These are phyloP conservation scores for Athelia psychrophila DNA, from an alignment of 1,284 basidiomycete genomes.

Conservation along the genomic window DNA sequence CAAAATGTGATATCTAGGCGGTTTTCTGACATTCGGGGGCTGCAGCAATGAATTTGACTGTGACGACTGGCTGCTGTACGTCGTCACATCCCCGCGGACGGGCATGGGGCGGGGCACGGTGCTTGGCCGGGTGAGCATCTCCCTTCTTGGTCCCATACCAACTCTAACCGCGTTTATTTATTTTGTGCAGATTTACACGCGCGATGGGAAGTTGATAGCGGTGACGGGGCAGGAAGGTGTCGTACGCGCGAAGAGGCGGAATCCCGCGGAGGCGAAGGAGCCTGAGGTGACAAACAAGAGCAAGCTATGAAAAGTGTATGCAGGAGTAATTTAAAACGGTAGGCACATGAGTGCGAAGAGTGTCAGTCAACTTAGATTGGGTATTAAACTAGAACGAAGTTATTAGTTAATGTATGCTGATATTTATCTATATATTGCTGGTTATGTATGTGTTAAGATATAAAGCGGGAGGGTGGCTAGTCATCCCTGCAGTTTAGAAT, in stretches of 20 bases:
- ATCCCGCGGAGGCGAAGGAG: constrained; percentile 22
- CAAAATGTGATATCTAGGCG: background rate
- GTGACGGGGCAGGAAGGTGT: constrained; percentile 85
- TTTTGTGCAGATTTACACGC: constrained; percentile 65
- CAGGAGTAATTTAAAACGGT: too few relatives aligned
- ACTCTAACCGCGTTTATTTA: constrained; percentile 7
- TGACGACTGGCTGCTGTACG: constrained; percentile 79
- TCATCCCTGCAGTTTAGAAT: too few relatives aligned
- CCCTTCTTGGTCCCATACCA: background rate
- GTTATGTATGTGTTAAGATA: too few relatives aligned
- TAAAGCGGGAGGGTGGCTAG: too few relatives aligned
- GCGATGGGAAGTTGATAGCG: constrained; percentile 70
- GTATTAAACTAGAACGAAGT: too few relatives aligned
- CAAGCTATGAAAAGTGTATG: too few relatives aligned
- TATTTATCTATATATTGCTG: too few relatives aligned
- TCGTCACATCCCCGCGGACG: constrained; percentile 66
- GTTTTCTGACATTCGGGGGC: background rate
- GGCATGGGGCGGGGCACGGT: constrained; percentile 76
- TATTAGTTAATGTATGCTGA: too few relatives aligned
- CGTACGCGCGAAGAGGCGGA: constrained; percentile 54
- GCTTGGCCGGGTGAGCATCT: constrained; percentile 60
- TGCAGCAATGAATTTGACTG: constrained; percentile 72
- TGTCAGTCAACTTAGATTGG: too few relatives aligned
- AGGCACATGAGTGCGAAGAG: too few relatives aligned
- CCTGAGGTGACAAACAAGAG: too few relatives aligned